Evolutionary conservation across 2,329 filamentous ascomycete genomes (phyloP), one percentile per base, ranked within the genome.

Genomic region (Xylariales sp.): DNA sequence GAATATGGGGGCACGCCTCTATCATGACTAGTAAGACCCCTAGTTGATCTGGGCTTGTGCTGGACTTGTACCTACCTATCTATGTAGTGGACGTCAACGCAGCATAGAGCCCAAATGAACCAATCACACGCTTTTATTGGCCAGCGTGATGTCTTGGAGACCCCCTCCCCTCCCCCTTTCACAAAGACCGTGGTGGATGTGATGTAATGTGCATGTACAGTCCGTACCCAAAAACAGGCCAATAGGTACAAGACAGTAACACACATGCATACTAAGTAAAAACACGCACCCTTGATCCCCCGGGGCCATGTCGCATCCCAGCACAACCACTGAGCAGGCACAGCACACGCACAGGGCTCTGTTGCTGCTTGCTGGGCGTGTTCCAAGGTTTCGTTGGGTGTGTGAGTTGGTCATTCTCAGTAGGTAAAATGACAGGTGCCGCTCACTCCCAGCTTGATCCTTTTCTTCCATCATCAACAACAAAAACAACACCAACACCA

Each of bases 391-490:
- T 10, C 10, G 12, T 28, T 10, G 18, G 49, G 41, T 12, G 32
- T 48, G 48, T 41, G 39, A 41, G 39, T 54, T 34, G 46, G 57
- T 55, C 62, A 65, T 63, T 60, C 58, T 62, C 59, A 56, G 53
- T 23, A 58, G 58, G 67, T 73, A 72, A 71, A 73, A 68, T 68
- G 61, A 62, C 66, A 60, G 64, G 63, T 74, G 78, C 78, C 78
- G 79, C 77, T 79, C 74, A 74, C 74, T 77, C 77, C 79, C 70
- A 72, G 71, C 73, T 78, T 75, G 78, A 76, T 71, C 77, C 76
- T 77, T 77, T 78, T 75, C 74, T 74, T 75, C 76, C 82, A 85
- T 83, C 81, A 85, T 80, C 80, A 84, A 82, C 79, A 81, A 80
- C 75, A 81, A 77, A 58, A 76, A 77, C 78, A 77, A 75, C 75